phyloP scores from a whole-genome alignment of 2,329 filamentous ascomycete genomes.

The Talaromyces sp. region DNA sequence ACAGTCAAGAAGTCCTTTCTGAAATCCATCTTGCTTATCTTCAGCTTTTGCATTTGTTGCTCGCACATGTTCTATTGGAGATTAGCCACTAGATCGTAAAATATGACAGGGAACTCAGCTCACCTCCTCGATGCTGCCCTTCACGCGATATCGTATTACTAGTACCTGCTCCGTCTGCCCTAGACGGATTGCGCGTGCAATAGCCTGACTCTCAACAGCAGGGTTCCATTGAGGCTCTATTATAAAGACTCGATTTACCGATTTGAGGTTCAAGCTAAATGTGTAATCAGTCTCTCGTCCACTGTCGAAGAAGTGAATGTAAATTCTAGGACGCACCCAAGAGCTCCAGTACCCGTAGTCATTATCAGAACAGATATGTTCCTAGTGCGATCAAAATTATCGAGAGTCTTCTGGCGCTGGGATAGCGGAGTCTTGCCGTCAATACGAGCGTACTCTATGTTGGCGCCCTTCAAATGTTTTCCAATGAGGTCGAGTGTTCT shows the following conservation, averaged over 20 bases:
- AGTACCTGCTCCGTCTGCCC: constrained; percentile 45
- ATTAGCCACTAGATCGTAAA: neutral
- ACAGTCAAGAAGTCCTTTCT: neutral
- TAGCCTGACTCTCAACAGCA: constrained; percentile 51
- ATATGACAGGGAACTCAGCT: constrained; percentile 8
- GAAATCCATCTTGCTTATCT: constrained; percentile 19
- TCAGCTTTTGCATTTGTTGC: constrained; percentile 33
- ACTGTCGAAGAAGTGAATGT: neutral
- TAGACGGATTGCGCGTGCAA: constrained; percentile 48
- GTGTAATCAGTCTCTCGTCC: neutral
- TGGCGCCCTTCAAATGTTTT: neutral
- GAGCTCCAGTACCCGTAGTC: constrained; percentile 52
- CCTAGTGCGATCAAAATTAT: constrained; percentile 33
- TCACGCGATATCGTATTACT: constrained; percentile 47
- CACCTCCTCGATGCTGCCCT: constrained; percentile 46
- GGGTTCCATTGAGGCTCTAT: constrained; percentile 57
- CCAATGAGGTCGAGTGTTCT: constrained; percentile 40
- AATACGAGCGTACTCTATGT: constrained; percentile 31
- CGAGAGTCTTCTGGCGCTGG: constrained; percentile 38
- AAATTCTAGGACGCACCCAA: constrained; percentile 40
- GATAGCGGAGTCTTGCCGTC: constrained; percentile 43
- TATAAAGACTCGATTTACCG: constrained; percentile 50
- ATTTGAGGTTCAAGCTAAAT: constrained; percentile 47
- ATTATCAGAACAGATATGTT: constrained; percentile 46
- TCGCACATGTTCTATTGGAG: constrained; percentile 15